Conservation (phyloP, 2,329 filamentous ascomycete genomes). For the Didymella arachidicola region DNA sequence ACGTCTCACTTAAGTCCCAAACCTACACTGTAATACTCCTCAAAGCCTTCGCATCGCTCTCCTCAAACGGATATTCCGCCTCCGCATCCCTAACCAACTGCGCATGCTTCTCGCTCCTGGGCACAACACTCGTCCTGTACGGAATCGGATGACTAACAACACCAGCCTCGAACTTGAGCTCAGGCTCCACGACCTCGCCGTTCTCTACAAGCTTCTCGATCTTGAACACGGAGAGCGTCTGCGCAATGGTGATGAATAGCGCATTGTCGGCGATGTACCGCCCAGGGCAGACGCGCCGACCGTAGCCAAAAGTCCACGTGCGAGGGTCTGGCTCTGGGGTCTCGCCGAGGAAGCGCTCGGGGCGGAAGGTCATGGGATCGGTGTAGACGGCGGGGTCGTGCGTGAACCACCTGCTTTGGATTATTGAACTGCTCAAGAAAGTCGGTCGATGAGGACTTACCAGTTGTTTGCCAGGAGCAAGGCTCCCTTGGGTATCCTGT, state of each 20-base stretch:
- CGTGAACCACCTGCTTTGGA: slow-evolving; percentile 47
- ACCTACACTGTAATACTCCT: slow-evolving; percentile 17
- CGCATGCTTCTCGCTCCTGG: slow-evolving; percentile 46
- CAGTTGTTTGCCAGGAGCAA: slow-evolving; percentile 52
- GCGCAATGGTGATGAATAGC: slow-evolving; percentile 54
- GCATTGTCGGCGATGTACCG: slow-evolving; percentile 53
- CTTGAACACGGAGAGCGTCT: slow-evolving; percentile 58
- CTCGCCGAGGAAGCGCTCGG: slow-evolving; percentile 53
- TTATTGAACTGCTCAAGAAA: neutral
- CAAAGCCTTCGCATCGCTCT: slow-evolving; percentile 49
- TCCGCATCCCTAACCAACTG: slow-evolving; percentile 47
- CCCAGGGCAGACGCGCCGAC: slow-evolving; percentile 56
- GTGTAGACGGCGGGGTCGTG: slow-evolving; percentile 53
- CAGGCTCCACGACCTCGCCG: slow-evolving; percentile 50
- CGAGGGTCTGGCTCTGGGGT: slow-evolving; percentile 52
- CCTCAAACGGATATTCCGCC: slow-evolving; percentile 50
- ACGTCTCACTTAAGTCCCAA: neutral
- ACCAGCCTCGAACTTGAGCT: slow-evolving; percentile 49
- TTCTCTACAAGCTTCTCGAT: slow-evolving; percentile 51
- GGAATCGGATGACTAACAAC: slow-evolving; percentile 52
- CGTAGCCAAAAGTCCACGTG: slow-evolving; percentile 51
- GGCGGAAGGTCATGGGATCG: slow-evolving; percentile 53
- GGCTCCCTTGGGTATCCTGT: slow-evolving; percentile 54
- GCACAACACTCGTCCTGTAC: slow-evolving; percentile 46
- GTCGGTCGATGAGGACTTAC: slow-evolving; percentile 28